A percentile compares a stretch with the other conserved stretches of the same genome.
These are phyloP conservation scores for Termitomyces sp. DNA, from an alignment of 768 basidiomycete genomes.

Conservation along the genomic window DNA sequence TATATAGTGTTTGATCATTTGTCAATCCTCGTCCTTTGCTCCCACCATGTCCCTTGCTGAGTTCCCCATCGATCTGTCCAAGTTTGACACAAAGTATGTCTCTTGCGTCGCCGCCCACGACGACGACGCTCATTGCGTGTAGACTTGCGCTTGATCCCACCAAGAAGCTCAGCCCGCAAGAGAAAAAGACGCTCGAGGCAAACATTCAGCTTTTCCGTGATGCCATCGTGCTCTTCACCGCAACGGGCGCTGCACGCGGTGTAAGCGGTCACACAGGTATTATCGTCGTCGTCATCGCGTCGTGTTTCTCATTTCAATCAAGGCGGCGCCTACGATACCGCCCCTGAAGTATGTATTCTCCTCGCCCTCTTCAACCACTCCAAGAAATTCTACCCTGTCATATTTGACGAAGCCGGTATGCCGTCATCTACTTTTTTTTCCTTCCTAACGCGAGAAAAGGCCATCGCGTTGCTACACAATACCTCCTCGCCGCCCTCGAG, in stretches of 20 bases:
- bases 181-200: conserved; percentile 50
- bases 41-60: conserved; percentile 27
- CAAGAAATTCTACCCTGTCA: conserved; percentile 59
- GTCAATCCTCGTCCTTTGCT: neutral
- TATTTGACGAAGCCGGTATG: conserved; percentile 82
- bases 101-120: neutral
- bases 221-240: conserved; percentile 82
- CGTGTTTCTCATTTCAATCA: neutral
- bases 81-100: conserved; percentile 61
- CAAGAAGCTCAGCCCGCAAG: conserved; percentile 56
- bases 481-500: conserved; percentile 74
- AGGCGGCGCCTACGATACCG: conserved; percentile 71
- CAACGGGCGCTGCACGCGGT: conserved; percentile 80
- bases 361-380: conserved; percentile 65
- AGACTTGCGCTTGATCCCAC: conserved; percentile 73
- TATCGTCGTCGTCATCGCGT: neutral
- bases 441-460: conserved; percentile 32
- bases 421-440: conserved; percentile 3
- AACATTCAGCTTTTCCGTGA: conserved; percentile 84
- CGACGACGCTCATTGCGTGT: neutral
- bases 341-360: conserved; percentile 80
- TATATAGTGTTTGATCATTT: neutral
- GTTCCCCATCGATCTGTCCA: conserved; percentile 76
- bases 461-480: conserved; percentile 88
- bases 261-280: conserved; percentile 79